Percentiles rank a stretch among this genome's conserved stretches.
These are phyloP conservation scores for Pleurotus cornucopiae DNA, from an alignment of 768 basidiomycete species.

Conservation along the genomic window DNA sequence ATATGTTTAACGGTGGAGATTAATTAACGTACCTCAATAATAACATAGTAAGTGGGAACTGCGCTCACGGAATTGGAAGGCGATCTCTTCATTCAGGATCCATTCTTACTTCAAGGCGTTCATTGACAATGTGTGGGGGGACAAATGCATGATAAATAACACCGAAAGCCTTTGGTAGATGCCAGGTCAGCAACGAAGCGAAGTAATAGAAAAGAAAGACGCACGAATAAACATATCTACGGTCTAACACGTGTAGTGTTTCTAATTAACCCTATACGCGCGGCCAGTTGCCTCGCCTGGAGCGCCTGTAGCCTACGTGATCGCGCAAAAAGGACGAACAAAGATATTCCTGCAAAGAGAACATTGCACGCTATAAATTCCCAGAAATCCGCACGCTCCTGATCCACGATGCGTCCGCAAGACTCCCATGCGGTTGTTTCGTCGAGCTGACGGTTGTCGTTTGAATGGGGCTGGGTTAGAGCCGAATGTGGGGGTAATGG, in stretches of 20 bases:
- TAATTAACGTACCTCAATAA: too few relatives aligned
- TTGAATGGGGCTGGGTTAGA: conserved; percentile 15
- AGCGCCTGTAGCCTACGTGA: conserved; percentile 63
- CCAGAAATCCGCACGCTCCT: conserved; percentile 84
- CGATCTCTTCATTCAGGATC: too few relatives aligned
- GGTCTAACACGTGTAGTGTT: conserved; percentile 22
- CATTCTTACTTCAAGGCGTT: too few relatives aligned
- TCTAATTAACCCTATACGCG: conserved; percentile 72
- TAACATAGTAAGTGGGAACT: too few relatives aligned
- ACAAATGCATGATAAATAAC: too few relatives aligned
- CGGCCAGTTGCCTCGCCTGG: conserved; percentile 81
- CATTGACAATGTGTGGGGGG: too few relatives aligned
- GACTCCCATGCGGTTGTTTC: conserved; percentile 88
- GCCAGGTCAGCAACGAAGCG: too few relatives aligned
- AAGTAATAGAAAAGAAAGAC: neutral
- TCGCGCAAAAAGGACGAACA: conserved; percentile 64
- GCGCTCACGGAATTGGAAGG: too few relatives aligned
- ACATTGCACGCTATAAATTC: conserved; percentile 88
- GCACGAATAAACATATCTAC: conserved; percentile 4
- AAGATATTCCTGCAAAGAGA: conserved; percentile 60
- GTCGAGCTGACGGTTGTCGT: conserved; percentile 25
- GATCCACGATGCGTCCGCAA: conserved; percentile 78
- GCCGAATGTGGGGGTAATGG: conserved; percentile 2
- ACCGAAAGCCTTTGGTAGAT: too few relatives aligned
- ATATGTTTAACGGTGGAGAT: too few relatives aligned